Conservation (phyloP, 129 eudicot genomes). For the Apium graveolens region DNA sequence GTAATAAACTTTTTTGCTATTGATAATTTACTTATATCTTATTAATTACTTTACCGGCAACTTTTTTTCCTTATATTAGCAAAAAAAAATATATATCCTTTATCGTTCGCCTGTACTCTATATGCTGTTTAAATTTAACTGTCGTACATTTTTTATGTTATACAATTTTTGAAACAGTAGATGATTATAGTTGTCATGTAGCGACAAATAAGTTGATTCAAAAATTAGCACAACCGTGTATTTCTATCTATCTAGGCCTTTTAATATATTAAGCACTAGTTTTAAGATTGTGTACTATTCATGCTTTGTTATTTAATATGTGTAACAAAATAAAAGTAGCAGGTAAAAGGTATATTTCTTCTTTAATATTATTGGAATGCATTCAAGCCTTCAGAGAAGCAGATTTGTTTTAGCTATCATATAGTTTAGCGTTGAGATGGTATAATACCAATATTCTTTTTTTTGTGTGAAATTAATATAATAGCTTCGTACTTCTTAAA, state of each 20-base stretch:
- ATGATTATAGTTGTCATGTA: not conserved
- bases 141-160: not conserved
- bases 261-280: not conserved
- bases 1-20: constrained; percentile 26
- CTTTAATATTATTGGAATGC: not conserved
- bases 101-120: not conserved
- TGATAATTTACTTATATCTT: not conserved
- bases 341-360: not conserved
- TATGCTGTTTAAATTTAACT: not conserved
- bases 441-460: not conserved
- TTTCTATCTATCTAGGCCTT: not conserved
- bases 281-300: not conserved
- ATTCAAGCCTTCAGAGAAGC: not conserved
- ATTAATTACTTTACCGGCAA: too few relatives aligned
- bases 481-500: not conserved
- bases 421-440: not conserved
- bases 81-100: too few relatives aligned
- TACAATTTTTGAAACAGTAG: not conserved
- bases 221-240: not conserved
- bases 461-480: not conserved
- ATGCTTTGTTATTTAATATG: not conserved
- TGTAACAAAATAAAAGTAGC: not conserved
- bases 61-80: not conserved
- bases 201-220: not conserved
- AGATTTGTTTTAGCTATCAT: not conserved